These are phyloP conservation scores for Serendipita sp. DNA, from an alignment of 768 basidiomycete species.

Conservation along the genomic window DNA sequence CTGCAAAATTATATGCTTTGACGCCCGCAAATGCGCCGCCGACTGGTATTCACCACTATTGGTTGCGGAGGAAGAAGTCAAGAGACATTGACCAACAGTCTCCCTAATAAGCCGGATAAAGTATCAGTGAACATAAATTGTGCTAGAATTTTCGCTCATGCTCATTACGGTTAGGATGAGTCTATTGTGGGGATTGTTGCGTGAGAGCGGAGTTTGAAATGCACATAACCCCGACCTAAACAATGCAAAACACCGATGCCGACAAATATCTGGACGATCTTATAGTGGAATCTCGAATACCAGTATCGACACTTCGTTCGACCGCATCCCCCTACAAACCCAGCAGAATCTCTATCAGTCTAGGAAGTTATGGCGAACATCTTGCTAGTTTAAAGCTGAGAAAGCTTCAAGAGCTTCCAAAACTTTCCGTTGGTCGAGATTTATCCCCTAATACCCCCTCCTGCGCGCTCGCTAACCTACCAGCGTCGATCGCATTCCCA, in stretches of 20 bases:
- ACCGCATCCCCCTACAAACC: conserved; percentile 1
- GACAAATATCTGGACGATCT: not conserved
- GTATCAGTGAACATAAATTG: no score
- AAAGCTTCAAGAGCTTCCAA: not conserved
- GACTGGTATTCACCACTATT: no score
- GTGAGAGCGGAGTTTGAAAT: no score
- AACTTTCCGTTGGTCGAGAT: not conserved
- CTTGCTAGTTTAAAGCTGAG: not conserved
- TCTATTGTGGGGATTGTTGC: no score
- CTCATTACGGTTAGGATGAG: no score
- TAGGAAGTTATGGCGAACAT: not conserved
- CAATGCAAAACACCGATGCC: not conserved
- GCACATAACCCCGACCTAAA: not conserved
- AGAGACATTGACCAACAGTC: no score
- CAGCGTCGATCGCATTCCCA: not conserved
- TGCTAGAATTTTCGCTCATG: no score
- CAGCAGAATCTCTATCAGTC: not conserved
- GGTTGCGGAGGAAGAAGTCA: no score
- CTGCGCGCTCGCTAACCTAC: not conserved
- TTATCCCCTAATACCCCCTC: not conserved
- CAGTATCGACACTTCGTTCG: not conserved
- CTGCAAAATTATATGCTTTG: no score
- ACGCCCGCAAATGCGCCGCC: no score
- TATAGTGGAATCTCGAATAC: not conserved
- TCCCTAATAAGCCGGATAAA: no score